Percentiles rank a stretch among this genome's conserved stretches.
These are phyloP conservation scores for Vigna nakashimae DNA, from an alignment of 306 rosid genomes.

Conservation along the genomic window DNA sequence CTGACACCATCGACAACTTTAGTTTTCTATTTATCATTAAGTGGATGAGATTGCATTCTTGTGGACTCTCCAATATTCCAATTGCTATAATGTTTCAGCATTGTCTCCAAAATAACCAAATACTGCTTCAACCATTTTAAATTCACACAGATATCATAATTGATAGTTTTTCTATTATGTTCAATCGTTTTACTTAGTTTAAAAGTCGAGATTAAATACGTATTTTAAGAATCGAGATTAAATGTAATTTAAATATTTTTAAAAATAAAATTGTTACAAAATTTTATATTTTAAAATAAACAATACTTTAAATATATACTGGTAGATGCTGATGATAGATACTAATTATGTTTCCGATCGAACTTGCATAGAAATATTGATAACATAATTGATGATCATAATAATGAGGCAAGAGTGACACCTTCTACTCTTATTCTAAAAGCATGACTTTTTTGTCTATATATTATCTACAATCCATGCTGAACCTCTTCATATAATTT, in stretches of 20 bases:
- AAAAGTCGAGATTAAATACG: no score
- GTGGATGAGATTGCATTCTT: slow-evolving; percentile 48
- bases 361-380: no score
- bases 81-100: slow-evolving; percentile 46
- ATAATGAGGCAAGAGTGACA: not conserved
- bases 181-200: no score
- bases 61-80: slow-evolving; percentile 10
- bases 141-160: not conserved
- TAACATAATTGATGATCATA: not conserved
- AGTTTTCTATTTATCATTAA: slow-evolving; percentile 28
- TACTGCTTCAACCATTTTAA: no score
- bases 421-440: slow-evolving; percentile 25
- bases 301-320: no score
- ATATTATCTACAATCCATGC: slow-evolving; percentile 14
- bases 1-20: slow-evolving; percentile 33
- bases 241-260: no score
- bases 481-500: slow-evolving; percentile 17
- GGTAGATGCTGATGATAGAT: no score
- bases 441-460: not conserved
- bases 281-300: no score
- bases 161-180: no score
- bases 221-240: no score
- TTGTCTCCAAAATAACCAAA: not conserved
- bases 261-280: no score
- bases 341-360: no score